These are phyloP conservation scores for Tolypocladium amazonense DNA, from an alignment of 2,329 filamentous ascomycete species.

Conservation along the genomic window DNA sequence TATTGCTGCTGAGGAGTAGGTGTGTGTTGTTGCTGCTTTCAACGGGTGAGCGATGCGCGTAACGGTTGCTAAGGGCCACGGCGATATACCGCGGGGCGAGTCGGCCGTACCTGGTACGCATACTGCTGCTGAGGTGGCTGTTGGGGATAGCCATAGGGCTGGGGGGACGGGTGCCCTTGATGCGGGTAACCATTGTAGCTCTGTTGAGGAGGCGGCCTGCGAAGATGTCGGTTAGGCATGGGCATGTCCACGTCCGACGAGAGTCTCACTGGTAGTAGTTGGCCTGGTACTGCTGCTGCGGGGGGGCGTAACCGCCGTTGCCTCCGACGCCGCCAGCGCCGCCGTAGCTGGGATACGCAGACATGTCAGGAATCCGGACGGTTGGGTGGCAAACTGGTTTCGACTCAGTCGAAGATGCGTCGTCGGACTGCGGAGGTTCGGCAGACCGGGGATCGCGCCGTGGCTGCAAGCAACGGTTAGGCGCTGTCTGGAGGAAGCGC, in stretches of 20 bases:
- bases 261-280: conserved; percentile 14
- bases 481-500: neutral
- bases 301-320: conserved; percentile 32
- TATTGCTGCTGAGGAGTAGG: conserved; percentile 23
- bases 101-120: conserved; percentile 19
- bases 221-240: neutral
- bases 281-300: conserved; percentile 27
- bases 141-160: conserved; percentile 34
- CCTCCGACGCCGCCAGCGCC: conserved; percentile 38
- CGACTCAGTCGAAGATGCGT: neutral
- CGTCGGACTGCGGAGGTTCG: neutral
- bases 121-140: conserved; percentile 29
- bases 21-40: conserved; percentile 23
- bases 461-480: neutral
- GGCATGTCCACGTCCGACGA: neutral
- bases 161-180: conserved; percentile 34
- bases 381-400: neutral
- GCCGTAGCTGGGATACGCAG: conserved; percentile 50
- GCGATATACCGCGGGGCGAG: neutral
- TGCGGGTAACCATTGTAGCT: conserved; percentile 30
- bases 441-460: neutral
- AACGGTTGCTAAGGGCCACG: neutral
- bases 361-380: conserved; percentile 33
- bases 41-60: conserved; percentile 6
- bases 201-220: conserved; percentile 6